Conservation (phyloP, 495 filamentous ascomycete species). For the Tirmania nivea region DNA sequence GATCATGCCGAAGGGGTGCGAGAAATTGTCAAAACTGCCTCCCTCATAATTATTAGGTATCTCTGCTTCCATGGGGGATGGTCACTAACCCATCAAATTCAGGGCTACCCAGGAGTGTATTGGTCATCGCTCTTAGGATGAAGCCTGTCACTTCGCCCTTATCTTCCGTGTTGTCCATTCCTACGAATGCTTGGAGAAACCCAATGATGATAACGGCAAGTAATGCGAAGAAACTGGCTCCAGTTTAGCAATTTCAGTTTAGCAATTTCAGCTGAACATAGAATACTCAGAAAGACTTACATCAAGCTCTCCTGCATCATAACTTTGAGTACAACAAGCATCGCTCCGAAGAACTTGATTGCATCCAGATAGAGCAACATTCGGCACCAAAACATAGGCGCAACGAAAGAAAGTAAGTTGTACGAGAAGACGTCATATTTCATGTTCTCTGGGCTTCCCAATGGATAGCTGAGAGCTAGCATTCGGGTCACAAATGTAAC, state of each 20-base stretch:
- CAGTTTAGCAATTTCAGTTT: neutral
- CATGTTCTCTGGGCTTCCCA: slow-evolving; percentile 29
- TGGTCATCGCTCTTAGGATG: slow-evolving; percentile 78
- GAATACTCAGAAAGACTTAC: slow-evolving; percentile 1
- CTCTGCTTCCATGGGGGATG: slow-evolving; percentile 25
- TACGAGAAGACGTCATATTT: slow-evolving; percentile 64
- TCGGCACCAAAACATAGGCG: slow-evolving; percentile 93
- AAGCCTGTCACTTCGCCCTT: slow-evolving; percentile 39
- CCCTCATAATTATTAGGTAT: slow-evolving; percentile 60
- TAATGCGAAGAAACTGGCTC: slow-evolving; percentile 59
- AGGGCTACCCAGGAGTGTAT: slow-evolving; percentile 69
- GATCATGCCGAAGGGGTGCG: slow-evolving; percentile 60
- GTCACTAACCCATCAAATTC: slow-evolving; percentile 73
- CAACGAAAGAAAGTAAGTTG: slow-evolving; percentile 74
- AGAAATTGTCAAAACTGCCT: slow-evolving; percentile 46
- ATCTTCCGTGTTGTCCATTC: slow-evolving; percentile 64
- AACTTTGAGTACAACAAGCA: slow-evolving; percentile 89
- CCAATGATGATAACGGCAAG: slow-evolving; percentile 66
- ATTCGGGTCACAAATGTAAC: slow-evolving; percentile 48
- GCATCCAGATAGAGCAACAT: slow-evolving; percentile 83
- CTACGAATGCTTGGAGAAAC: slow-evolving; percentile 89
- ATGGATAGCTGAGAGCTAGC: slow-evolving; percentile 45
- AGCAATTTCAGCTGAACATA: neutral
- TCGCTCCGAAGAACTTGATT: slow-evolving; percentile 89
- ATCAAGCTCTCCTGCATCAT: slow-evolving; percentile 99